phyloP scores from a whole-genome alignment of 106 monocot species.

The Allium cepa region DNA sequence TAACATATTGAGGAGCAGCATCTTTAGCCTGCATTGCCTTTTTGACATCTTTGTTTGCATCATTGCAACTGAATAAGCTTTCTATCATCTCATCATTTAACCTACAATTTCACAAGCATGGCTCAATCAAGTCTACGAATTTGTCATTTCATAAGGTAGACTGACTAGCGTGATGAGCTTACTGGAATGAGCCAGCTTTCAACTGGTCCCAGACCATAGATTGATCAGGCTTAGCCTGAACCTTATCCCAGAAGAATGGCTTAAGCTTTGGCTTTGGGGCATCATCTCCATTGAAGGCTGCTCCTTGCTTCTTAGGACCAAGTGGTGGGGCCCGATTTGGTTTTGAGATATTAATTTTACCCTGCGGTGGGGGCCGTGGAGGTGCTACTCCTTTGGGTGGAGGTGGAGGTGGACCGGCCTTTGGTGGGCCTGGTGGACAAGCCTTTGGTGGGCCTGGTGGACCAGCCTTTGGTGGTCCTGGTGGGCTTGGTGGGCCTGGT shows the following conservation, averaged over 20 bases:
- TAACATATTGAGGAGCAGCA: conserved; percentile 15
- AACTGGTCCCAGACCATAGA: conserved; percentile 73
- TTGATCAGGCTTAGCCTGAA: conserved; percentile 42
- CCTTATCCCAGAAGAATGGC: conserved; percentile 80
- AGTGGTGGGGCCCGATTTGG: conserved; percentile 11
- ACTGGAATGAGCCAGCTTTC: conserved; percentile 77
- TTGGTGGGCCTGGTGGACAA: conserved; percentile 8
- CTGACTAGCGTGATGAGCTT: conserved; percentile 2
- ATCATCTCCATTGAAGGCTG: not conserved
- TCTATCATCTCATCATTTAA: conserved; percentile 67
- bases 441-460: not conserved
- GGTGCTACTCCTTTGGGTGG: conserved; percentile 12
- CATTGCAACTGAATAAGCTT: conserved; percentile 46
- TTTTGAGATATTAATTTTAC: not conserved
- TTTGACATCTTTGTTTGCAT: conserved; percentile 23
- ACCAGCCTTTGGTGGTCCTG: not conserved
- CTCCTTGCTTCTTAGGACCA: conserved; percentile 7
- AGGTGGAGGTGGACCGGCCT: conserved; percentile 1
- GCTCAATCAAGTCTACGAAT: no score
- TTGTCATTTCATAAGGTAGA: no score
- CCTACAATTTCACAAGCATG: conserved; percentile 12
- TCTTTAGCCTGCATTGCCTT: conserved; percentile 13
- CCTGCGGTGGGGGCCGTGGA: conserved; percentile 5
- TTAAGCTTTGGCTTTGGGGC: conserved; percentile 54
- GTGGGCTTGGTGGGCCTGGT: conserved; percentile 2